Conservation (phyloP, 306 rosid species). For the Malus fusca region DNA sequence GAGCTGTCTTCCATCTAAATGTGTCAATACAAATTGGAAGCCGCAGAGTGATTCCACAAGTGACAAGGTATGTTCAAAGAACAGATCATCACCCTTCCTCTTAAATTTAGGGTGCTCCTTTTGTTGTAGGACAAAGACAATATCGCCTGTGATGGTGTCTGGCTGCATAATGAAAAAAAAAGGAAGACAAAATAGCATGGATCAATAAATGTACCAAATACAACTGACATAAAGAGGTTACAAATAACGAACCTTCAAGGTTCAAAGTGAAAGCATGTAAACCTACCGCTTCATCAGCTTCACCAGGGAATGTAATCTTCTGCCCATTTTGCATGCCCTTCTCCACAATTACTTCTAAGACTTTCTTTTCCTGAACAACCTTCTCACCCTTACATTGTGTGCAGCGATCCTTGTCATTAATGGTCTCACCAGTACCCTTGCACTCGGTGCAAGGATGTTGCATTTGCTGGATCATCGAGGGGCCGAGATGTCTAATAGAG, state of each 20-base stretch:
- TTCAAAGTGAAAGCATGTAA: background rate
- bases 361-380: conserved; percentile 93
- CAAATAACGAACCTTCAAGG: background rate
- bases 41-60: conserved; percentile 91
- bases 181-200: background rate
- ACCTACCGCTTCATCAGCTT: conserved; percentile 93
- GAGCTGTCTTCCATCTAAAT: conserved; percentile 82
- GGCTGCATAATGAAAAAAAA: conserved; percentile 49
- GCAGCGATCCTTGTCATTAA: conserved; percentile 85
- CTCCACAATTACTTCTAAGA: conserved; percentile 77
- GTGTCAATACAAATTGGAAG: conserved; percentile 70
- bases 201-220: background rate
- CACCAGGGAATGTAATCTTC: conserved; percentile 86
- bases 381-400: conserved; percentile 84
- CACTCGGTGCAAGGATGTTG: conserved; percentile 96
- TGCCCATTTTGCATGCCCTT: conserved; percentile 96
- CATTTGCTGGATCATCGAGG: conserved; percentile 97
- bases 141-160: conserved; percentile 89
- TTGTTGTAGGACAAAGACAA: conserved; percentile 84
- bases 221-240: background rate
- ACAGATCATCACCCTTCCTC: conserved; percentile 76
- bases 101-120: conserved; percentile 86
- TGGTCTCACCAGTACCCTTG: conserved; percentile 92
- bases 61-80: conserved; percentile 69
- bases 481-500: conserved; percentile 89